A percentile compares a stretch with the other conserved stretches of the same genome.
Evolutionary conservation across 1,139 yeast genomes (phyloP).

Genomic region (Hansenula sp.): DNA sequence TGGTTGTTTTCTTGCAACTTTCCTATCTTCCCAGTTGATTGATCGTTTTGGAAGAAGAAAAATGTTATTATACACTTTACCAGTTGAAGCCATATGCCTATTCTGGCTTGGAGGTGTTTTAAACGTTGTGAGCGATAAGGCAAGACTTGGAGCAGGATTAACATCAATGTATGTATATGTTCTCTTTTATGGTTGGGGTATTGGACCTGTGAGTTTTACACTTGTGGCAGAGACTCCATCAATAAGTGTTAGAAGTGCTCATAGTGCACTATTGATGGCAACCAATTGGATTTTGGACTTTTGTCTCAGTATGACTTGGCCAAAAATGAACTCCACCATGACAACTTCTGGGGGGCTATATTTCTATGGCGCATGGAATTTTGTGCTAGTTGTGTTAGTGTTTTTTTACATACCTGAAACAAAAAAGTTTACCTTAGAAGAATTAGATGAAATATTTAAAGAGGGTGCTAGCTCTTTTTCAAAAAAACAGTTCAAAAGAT

Average conservation of each 20-base stretch:
- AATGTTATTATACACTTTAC: slow-evolving; percentile 45
- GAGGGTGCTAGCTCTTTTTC: slow-evolving; percentile 21
- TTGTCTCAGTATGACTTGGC: slow-evolving; percentile 53
- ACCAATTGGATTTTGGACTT: slow-evolving; percentile 54
- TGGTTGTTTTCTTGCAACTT: slow-evolving; percentile 48
- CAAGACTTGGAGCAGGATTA: slow-evolving; percentile 40
- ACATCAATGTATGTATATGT: slow-evolving; percentile 46
- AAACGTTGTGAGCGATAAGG: slow-evolving; percentile 31
- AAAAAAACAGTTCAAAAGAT: slow-evolving; percentile 4
- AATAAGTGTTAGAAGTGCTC: slow-evolving; percentile 48
- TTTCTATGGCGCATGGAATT: slow-evolving; percentile 53
- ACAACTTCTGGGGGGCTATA: slow-evolving; percentile 50
- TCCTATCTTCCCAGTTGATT: slow-evolving; percentile 48
- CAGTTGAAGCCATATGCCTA: slow-evolving; percentile 44
- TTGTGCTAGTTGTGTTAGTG: slow-evolving; percentile 43
- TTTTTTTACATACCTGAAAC: slow-evolving; percentile 60
- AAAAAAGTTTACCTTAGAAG: slow-evolving; percentile 54
- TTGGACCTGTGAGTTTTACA: slow-evolving; percentile 56
- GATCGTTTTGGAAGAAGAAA: slow-evolving; percentile 52
- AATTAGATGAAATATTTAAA: slow-evolving; percentile 45
- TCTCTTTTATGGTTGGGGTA: slow-evolving; percentile 47
- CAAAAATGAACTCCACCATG: slow-evolving; percentile 41
- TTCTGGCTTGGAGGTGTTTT: slow-evolving; percentile 48
- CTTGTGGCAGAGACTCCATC: slow-evolving; percentile 55
- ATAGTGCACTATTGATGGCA: slow-evolving; percentile 51